Percentiles rank a stretch among this genome's conserved stretches.
Conservation (phyloP, 1,284 basidiomycete species). For the Ceratobasidium sp. region DNA sequence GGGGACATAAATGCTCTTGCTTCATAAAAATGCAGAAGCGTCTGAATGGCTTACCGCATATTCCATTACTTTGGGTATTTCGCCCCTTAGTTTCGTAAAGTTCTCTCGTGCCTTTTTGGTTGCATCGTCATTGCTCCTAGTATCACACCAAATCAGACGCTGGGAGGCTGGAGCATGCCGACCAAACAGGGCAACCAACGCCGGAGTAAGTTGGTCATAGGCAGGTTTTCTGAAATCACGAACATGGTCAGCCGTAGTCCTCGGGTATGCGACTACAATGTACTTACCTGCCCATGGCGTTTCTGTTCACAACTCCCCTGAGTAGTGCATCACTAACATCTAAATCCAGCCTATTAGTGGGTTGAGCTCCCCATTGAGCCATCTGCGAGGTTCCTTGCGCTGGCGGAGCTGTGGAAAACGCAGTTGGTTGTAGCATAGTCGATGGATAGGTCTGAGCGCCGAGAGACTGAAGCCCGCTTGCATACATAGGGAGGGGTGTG, state of each 20-base stretch:
- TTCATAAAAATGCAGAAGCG: background rate
- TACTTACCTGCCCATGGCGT: slow-evolving; percentile 29
- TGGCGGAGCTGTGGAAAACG: background rate
- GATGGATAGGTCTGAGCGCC: background rate
- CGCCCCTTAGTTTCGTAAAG: slow-evolving; percentile 8
- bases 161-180: slow-evolving; percentile 29
- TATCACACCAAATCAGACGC: slow-evolving; percentile 37
- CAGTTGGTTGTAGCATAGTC: background rate
- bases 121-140: slow-evolving; percentile 20
- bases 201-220: slow-evolving; percentile 39
- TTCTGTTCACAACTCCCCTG: slow-evolving; percentile 24
- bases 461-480: background rate
- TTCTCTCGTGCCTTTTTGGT: slow-evolving; percentile 18
- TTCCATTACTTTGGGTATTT: background rate
- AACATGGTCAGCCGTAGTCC: background rate
- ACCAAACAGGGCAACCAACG: slow-evolving; percentile 22
- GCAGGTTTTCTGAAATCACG: slow-evolving; percentile 4
- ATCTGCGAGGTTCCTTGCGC: background rate
- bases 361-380: background rate
- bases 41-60: slow-evolving; percentile 22
- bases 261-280: background rate
- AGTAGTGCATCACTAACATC: slow-evolving; percentile 19
- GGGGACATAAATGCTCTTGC: background rate
- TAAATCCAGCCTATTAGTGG: background rate
- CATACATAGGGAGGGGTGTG: slow-evolving; percentile 27